Evolutionary conservation across 2,329 filamentous ascomycete genomes (phyloP), one percentile per base, ranked within the genome.

Genomic region (Lecanosticta acicola): DNA sequence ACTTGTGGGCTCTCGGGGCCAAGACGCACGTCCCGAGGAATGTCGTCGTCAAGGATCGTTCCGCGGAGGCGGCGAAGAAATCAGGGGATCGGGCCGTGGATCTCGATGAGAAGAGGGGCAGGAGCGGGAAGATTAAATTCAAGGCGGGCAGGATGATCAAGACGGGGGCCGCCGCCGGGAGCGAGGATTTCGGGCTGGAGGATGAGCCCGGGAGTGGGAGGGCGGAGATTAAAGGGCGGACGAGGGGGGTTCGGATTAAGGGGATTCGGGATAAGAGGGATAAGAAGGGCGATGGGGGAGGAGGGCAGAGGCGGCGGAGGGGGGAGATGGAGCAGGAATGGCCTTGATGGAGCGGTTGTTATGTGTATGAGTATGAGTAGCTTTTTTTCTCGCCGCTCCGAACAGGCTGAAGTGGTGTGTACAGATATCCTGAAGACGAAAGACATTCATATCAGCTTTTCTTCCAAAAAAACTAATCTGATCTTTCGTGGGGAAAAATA

Each of bases 1-100:
- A 97, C 64, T 73, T 97, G 8, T 98, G 93, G 93, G 89, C 91
- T 0, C 74, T 97, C 0, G 93, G 93, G 0, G 91, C 90, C 17
- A 97, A 97, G 75, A 94, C 88, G 0, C 77, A 88, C 10, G 77
- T 85, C 3, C 62, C 68, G 2, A 73, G 86, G 38, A 73, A 5
- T 67, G 43, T 49, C 17, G 54, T 45, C 8, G 52, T 54, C 10
- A 50, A 52, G 19, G 24, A 26, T 24, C 35, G 44, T 29, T 5
- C 24, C 7, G 24, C 24, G 5, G 24, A 29, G 24, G 7, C 5
- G 24, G 24, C 24, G 24, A n/a, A n/a, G 24, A 29, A 29, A 29
- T 29, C 24, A 29, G 24, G 11, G 24, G n/a, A 34, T 16, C 17
- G 13, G 4, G 29, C 29, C 29, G 8, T n/a, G 29, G 29, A 32